phyloP scores from a whole-genome alignment of 345 rosid species.

The Hypericum perforatum region DNA sequence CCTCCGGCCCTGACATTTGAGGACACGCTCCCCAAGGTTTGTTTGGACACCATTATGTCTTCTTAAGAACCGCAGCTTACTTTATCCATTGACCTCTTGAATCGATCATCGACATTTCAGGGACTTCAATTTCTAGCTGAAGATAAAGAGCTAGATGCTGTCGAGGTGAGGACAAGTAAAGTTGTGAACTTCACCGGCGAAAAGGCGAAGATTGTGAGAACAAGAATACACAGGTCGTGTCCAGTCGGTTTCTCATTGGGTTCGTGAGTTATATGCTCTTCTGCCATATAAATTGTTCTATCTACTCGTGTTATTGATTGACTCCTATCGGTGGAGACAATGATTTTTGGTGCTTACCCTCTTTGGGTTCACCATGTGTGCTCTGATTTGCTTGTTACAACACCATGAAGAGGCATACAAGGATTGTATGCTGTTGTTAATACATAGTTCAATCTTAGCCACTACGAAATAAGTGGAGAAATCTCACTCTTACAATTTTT shows the following conservation, averaged over 20 bases:
- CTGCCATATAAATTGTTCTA: no score
- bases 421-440: no score
- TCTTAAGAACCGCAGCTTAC: neutral
- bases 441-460: no score
- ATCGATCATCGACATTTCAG: conserved; percentile 29
- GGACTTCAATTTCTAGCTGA: conserved; percentile 72
- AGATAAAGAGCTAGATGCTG: conserved; percentile 18
- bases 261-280: conserved; percentile 9
- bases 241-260: conserved; percentile 62
- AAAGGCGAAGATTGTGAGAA: conserved; percentile 19
- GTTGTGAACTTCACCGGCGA: conserved; percentile 16
- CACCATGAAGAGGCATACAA: no score
- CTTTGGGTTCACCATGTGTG: no score
- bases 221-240: conserved; percentile 61
- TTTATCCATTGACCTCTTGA: neutral
- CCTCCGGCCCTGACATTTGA: conserved; percentile 32
- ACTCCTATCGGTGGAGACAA: no score
- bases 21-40: conserved; percentile 44
- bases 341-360: no score
- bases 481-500: no score
- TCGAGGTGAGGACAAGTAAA: conserved; percentile 22
- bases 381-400: no score
- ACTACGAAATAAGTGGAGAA: no score
- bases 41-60: neutral
- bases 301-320: no score